phyloP scores from a whole-genome alignment of 352 stramenopile genomes.

The Pseudoperonospora humuli region DNA sequence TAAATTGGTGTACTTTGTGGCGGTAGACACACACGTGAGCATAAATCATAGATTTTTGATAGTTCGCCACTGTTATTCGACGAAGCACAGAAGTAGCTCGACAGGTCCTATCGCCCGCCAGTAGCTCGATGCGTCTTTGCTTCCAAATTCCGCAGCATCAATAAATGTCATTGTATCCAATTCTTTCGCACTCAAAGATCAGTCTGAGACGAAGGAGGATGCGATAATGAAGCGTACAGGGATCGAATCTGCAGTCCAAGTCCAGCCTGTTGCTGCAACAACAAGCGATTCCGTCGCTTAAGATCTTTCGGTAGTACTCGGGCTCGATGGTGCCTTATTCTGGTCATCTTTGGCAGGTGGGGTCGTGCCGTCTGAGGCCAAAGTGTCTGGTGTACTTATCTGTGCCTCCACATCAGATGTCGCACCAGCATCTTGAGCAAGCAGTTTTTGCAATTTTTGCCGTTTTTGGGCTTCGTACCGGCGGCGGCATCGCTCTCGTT shows the following conservation, averaged over 20 bases:
- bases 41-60: too few species aligned
- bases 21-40: too few species aligned
- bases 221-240: slow-evolving; percentile 25
- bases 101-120: too few species aligned
- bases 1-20: too few species aligned
- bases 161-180: neutral
- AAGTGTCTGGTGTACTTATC: neutral
- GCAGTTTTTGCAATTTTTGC: slow-evolving; percentile 18
- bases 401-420: slow-evolving; percentile 2
- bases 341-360: slow-evolving; percentile 5
- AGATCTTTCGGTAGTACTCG: slow-evolving; percentile 15
- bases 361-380: slow-evolving; percentile 1
- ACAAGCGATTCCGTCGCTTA: slow-evolving; percentile 13
- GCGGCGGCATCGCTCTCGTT: slow-evolving; percentile 57
- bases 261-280: slow-evolving; percentile 20
- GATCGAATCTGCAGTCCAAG: slow-evolving; percentile 19
- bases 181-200: neutral
- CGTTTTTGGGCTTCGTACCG: slow-evolving; percentile 60
- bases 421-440: slow-evolving; percentile 4
- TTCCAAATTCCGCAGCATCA: neutral
- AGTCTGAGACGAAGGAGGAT: neutral
- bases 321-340: slow-evolving; percentile 3
- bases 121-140: neutral
- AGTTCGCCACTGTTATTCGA: too few species aligned
- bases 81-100: too few species aligned